These are phyloP conservation scores for Penicillium psychrosexuale DNA, from an alignment of 2,329 filamentous ascomycete genomes.

Conservation along the genomic window DNA sequence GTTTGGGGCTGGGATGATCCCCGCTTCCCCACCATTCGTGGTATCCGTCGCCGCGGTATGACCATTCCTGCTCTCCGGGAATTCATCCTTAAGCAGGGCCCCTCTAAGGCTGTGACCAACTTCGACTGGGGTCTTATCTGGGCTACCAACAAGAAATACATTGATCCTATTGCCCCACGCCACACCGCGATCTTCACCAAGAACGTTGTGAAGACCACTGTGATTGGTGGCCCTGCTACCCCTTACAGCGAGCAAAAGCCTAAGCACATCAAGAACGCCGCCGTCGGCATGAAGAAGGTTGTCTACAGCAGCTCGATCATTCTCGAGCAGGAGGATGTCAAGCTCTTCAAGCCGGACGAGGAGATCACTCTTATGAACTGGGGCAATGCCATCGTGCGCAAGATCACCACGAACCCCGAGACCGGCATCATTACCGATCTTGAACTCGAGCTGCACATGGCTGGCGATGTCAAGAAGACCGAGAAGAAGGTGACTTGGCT, in stretches of 20 bases:
- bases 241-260: conserved; percentile 71
- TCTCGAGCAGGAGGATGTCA: conserved; percentile 82
- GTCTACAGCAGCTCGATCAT: conserved; percentile 71
- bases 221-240: conserved; percentile 63
- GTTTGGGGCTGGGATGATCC: conserved; percentile 54
- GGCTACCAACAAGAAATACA: conserved; percentile 72
- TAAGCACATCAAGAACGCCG: conserved; percentile 84
- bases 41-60: conserved; percentile 50
- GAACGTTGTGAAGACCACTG: conserved; percentile 66
- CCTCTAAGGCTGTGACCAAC: conserved; percentile 49
- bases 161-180: conserved; percentile 71
- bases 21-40: conserved; percentile 51
- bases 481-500: conserved; percentile 98
- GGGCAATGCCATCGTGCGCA: conserved; percentile 61
- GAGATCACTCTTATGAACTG: conserved; percentile 96
- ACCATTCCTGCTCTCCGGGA: conserved; percentile 49
- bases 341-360: conserved; percentile 76
- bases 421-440: conserved; percentile 63
- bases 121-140: conserved; percentile 51
- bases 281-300: conserved; percentile 82
- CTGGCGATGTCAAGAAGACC: conserved; percentile 91
- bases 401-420: conserved; percentile 48
- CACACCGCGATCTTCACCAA: conserved; percentile 71
- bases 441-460: conserved; percentile 81
- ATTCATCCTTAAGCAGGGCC: conserved; percentile 51